A percentile compares a stretch with the other conserved stretches of the same genome.
Evolutionary conservation across 2,329 filamentous ascomycete genomes (phyloP).

Genomic region (Cladophialophora bantiana): DNA sequence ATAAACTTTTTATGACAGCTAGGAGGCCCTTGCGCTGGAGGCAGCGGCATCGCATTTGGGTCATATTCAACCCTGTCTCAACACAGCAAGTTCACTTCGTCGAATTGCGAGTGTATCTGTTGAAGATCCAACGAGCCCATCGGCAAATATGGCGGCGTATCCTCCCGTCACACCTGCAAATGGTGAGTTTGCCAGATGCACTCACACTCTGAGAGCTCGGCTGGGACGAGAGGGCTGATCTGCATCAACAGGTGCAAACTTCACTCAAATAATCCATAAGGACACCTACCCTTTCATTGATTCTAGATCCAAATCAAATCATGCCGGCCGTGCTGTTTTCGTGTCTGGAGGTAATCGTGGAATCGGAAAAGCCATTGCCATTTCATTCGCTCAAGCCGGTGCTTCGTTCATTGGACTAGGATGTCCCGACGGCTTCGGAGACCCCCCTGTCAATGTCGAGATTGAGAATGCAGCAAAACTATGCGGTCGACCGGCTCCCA

Average conservation of each 20-base stretch:
- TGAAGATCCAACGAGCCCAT: too few species aligned
- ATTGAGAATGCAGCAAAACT: slow-evolving; percentile 48
- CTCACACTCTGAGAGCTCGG: not conserved
- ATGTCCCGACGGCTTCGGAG: slow-evolving; percentile 57
- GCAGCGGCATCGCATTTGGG: not conserved
- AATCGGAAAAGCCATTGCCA: slow-evolving; percentile 47
- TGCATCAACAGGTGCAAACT: slow-evolving; percentile 10
- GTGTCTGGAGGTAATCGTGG: slow-evolving; percentile 48
- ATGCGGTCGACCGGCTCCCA: slow-evolving; percentile 47
- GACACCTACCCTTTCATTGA: slow-evolving; percentile 64
- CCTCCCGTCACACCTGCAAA: not conserved
- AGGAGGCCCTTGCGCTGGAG: not conserved
- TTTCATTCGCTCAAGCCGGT: slow-evolving; percentile 45
- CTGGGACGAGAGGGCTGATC: not conserved
- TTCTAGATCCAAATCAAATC: slow-evolving; percentile 39
- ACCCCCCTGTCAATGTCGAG: slow-evolving; percentile 42
- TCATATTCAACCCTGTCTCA: not conserved
- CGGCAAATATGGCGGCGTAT: not conserved
- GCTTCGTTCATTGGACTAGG: slow-evolving; percentile 58
- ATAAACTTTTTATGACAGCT: not conserved
- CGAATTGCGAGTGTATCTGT: not conserved
- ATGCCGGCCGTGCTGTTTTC: slow-evolving; percentile 46
- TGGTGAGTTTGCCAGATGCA: not conserved
- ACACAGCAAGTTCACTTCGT: not conserved
- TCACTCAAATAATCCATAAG: slow-evolving; percentile 43